These are phyloP conservation scores for Nymphaea colorata DNA, from an alignment of 164 flowering plant species.

Conservation along the genomic window DNA sequence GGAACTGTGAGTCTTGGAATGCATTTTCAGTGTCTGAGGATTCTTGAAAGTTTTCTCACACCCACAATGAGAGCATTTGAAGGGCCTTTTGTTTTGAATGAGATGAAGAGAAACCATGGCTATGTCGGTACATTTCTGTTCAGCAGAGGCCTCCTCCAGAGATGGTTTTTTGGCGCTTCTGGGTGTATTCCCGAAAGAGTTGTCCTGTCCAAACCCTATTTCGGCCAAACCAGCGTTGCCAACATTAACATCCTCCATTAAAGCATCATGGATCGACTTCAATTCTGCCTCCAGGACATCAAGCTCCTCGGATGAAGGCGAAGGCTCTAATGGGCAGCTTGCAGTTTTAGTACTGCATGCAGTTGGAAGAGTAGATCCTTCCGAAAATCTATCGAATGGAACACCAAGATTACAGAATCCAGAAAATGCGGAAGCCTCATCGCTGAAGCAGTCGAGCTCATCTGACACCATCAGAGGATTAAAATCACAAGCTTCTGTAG, in stretches of 20 bases:
- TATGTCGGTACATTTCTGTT: neutral
- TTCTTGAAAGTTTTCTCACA: slow-evolving; percentile 7
- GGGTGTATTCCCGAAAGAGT: neutral
- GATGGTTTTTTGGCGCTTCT: neutral
- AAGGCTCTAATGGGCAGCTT: no score
- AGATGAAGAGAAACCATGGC: slow-evolving; percentile 3
- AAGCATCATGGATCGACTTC: no score
- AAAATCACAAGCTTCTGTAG: no score
- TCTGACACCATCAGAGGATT: no score
- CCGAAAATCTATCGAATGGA: no score
- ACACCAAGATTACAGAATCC: no score
- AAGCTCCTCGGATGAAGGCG: no score
- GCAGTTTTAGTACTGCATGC: no score
- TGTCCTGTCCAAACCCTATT: neutral
- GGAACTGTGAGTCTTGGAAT: slow-evolving; percentile 1
- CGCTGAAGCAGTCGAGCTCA: no score
- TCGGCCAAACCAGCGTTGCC: neutral
- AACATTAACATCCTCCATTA: neutral
- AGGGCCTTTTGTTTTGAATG: slow-evolving; percentile 5
- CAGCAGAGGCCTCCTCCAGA: neutral
- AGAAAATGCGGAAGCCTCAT: no score
- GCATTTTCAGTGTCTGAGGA: slow-evolving; percentile 6
- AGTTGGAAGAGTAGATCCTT: no score
- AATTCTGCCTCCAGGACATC: no score
- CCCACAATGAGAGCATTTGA: slow-evolving; percentile 3